Evolutionary conservation across 2,329 filamentous ascomycete genomes (phyloP).

Genomic region (Aotearoamyces nothofagi): DNA sequence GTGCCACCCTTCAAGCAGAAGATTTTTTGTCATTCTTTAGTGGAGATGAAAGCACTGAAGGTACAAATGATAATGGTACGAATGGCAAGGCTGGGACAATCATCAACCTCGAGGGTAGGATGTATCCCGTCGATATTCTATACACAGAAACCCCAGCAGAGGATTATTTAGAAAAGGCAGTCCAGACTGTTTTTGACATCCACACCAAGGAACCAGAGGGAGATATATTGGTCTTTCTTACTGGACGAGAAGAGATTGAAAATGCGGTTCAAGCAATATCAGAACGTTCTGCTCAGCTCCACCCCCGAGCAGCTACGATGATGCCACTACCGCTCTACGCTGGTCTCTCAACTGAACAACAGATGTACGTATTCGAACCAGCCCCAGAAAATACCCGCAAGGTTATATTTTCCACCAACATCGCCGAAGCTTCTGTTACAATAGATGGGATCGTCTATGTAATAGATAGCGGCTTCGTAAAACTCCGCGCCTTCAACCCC

Average conservation of each 20-base stretch:
- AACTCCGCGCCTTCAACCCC: conserved; percentile 75
- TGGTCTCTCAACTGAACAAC: conserved; percentile 76
- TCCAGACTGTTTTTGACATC: conserved; percentile 77
- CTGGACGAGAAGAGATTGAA: conserved; percentile 88
- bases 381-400: conserved; percentile 72
- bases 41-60: conserved; percentile 17
- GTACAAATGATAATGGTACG: conserved; percentile 7
- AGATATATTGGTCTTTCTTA: conserved; percentile 83
- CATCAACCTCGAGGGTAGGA: conserved; percentile 73
- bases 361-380: conserved; percentile 88
- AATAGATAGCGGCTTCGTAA: conserved; percentile 81
- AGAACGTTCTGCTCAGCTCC: conserved; percentile 51
- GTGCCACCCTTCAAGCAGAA: conserved; percentile 83
- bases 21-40: conserved; percentile 69
- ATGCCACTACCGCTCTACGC: conserved; percentile 74
- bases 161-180: conserved; percentile 72
- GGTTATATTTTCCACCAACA: conserved; percentile 87
- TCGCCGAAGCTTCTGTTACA: conserved; percentile 90
- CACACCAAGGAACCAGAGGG: conserved; percentile 68
- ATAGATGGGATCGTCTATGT: conserved; percentile 88
- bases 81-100: conserved; percentile 41
- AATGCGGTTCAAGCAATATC: conserved; percentile 63
- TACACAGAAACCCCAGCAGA: conserved; percentile 67
- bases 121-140: conserved; percentile 76
- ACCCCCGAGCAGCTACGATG: conserved; percentile 41